Base-by-base conservation (phyloP, 2,329 filamentous ascomycete species). In the Claviceps maximensis region DNA sequence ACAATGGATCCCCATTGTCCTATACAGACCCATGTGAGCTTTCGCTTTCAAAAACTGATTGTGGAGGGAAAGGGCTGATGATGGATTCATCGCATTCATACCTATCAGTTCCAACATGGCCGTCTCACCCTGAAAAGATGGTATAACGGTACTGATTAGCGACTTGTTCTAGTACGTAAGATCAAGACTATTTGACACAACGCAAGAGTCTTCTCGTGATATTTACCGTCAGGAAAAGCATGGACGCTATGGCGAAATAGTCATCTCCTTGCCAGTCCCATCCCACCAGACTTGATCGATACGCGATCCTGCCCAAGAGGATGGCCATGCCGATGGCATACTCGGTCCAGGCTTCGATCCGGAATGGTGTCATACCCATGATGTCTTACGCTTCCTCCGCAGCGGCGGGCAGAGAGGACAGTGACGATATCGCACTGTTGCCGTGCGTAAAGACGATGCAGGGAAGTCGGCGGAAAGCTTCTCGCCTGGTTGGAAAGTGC, bases 191-290 rank as follows among this genome's bases (percentile, higher is more conserved):
- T 2, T 33, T 6, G 27, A 7, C 19, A 2, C 19, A 7, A 10
- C 2, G 13, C 12, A 6, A 23, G 4, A 4, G 7, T 46, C 12
- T 17, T 17, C 4, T n/a, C 62, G 50, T 60, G n/a, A n/a, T n/a
- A n/a, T n/a, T n/a, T n/a, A 67, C 69, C 25, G 68, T 71, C 65
- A 68, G 70, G 46, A 72, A 67, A 0, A 71, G 3, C 4, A 72
- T 55, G 0, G 63, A 61, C 5, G 65, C 47, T 17, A 69, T 53
- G 0, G 69, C 64, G 53, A 74, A 73, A 50, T 65, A 67, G 48
- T 74, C 72, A 55, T 74, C 72, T 2, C 69, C 68, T 19, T 72
- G 65, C 62, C 66, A 71, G 13, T 66, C 67, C 53, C 69, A 59
- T 1, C 71, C 70, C 3, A 73, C 68, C 7, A 64, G 57, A 51